Conservation (phyloP, 2,329 filamentous ascomycete genomes). For the Capronia epimyces region DNA sequence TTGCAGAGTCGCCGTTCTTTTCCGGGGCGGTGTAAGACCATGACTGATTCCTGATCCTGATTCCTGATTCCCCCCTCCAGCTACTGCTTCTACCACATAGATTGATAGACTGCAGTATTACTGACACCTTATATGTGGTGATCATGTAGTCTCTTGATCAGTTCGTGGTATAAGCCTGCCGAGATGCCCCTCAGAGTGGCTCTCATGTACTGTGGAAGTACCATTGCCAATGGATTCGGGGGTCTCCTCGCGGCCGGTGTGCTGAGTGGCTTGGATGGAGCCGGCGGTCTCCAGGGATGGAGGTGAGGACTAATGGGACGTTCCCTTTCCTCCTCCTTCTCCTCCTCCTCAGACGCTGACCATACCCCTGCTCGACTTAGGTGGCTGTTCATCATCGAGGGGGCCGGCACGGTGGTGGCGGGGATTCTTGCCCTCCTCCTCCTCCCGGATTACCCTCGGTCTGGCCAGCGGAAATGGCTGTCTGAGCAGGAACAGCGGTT, state of each 20-base stretch:
- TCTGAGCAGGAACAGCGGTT: slow-evolving; percentile 36
- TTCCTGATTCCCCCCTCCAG: too few species aligned
- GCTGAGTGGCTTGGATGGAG: slow-evolving; percentile 54
- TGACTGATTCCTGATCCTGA: too few species aligned
- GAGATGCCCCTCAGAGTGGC: slow-evolving; percentile 51
- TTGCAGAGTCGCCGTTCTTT: too few species aligned
- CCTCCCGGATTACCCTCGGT: slow-evolving; percentile 41
- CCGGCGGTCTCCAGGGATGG: slow-evolving; percentile 53
- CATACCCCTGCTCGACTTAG: too few species aligned
- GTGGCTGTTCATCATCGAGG: slow-evolving; percentile 57
- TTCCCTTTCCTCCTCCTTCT: too few species aligned
- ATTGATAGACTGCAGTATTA: too few species aligned
- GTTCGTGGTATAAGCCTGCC: slow-evolving; percentile 51
- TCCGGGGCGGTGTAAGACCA: too few species aligned
- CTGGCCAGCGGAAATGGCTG: slow-evolving; percentile 35
- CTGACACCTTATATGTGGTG: too few species aligned
- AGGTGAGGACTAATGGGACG: too few species aligned
- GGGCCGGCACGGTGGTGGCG: slow-evolving; percentile 42
- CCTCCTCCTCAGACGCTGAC: too few species aligned
- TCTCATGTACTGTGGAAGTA: slow-evolving; percentile 55
- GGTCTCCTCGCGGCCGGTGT: slow-evolving; percentile 56
- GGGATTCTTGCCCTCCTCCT: slow-evolving; percentile 39
- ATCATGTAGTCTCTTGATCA: too few species aligned
- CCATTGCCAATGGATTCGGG: slow-evolving; percentile 57
- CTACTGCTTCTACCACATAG: too few species aligned